Base-by-base conservation (phyloP, 1,139 yeast species). In the Tardiomyces depauwii region DNA sequence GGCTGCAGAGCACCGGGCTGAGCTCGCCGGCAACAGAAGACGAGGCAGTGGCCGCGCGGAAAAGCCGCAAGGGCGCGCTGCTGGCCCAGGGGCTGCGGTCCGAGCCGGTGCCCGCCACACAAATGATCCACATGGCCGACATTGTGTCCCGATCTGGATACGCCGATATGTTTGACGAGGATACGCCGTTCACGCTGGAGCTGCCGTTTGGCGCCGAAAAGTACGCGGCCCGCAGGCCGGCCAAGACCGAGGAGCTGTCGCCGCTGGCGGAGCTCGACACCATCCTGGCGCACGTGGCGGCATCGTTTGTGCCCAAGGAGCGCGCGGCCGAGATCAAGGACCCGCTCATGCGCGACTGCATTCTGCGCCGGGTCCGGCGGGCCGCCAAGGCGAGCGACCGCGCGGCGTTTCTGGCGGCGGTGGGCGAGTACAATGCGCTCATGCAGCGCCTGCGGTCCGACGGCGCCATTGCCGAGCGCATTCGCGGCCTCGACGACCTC, bases 201-300 rank as follows among this genome's bases (percentile, higher is more conserved):
- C 51, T 57, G 19, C 60, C 60, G 18, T 54, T 50, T 47, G 58
- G 56, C 23, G 16, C 30, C 2, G 62, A 58, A 44, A 39, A 44
- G 25, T 58, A 58, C 41, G 13, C 41, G n/a, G 47, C 52, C 1
- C 49, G 50, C 23, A 30, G 33, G n/a, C 62, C 65, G 6, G 46
- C 45, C 25, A 50, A 49, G 10, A 47, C 51, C 2, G 75, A 76
- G 46, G 84, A 78, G 51, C 69, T 82, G 49, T 80, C 84, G 56
- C 91, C 95, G 2, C 67, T 83, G 52, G 73, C 71, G 43, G 96
- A 88, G 57, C 73, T 87, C 43, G 84, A 82, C 19, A 76, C 70
- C 46, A 57, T 68, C n/a, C 75, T 80, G 71, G 80, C 75, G 49
- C 56, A 74, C 42, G 62, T 70, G 13, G 71, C 78, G 0, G 43